These are phyloP conservation scores for Neofusicoccum ribis DNA, from an alignment of 2,329 filamentous ascomycete genomes.

Conservation along the genomic window DNA sequence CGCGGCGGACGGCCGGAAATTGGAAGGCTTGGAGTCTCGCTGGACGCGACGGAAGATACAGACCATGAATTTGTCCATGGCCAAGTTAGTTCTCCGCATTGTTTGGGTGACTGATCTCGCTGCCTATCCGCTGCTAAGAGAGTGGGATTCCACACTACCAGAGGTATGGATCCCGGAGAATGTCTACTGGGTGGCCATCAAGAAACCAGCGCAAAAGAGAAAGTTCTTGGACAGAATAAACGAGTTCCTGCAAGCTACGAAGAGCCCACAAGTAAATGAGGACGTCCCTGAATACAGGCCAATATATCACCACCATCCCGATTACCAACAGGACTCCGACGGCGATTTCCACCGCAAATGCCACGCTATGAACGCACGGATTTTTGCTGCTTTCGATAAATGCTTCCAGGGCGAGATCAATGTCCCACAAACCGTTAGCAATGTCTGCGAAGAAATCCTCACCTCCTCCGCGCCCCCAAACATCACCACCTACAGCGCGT, in stretches of 20 bases:
- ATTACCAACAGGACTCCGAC: conserved; percentile 41
- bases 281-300: neutral
- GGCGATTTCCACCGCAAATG: conserved; percentile 36
- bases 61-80: conserved; percentile 42
- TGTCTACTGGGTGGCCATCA: neutral
- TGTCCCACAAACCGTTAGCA: conserved; percentile 29
- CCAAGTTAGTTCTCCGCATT: conserved; percentile 40
- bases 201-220: neutral
- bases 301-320: conserved; percentile 22
- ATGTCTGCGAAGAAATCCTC: conserved; percentile 65
- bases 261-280: neutral
- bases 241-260: neutral
- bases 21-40: conserved; percentile 31
- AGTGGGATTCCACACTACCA: neutral
- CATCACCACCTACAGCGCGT: conserved; percentile 68
- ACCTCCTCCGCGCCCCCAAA: conserved; percentile 62
- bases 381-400: conserved; percentile 28
- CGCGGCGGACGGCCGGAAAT: conserved; percentile 35
- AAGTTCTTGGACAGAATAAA: neutral
- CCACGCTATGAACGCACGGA: conserved; percentile 33
- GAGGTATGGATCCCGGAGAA: neutral
- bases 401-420: conserved; percentile 8
- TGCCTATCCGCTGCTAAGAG: neutral
- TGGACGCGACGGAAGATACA: conserved; percentile 47
- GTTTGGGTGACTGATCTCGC: conserved; percentile 26